Evolutionary conservation across 441 rosid species (phyloP).

Genomic region (Omphalea diandra): DNA sequence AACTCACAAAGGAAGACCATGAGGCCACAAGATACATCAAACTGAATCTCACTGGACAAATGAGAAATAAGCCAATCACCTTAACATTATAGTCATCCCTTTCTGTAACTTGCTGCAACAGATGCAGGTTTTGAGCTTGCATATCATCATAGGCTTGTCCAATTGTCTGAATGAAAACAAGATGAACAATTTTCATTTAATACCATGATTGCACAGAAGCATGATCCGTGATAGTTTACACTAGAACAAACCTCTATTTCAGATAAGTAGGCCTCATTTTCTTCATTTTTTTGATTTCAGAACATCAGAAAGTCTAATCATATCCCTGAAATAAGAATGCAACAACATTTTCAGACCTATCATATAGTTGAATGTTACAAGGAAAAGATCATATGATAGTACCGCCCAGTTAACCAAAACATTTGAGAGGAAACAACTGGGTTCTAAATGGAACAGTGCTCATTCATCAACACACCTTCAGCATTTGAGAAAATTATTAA

Average conservation of each 20-base stretch:
- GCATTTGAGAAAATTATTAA: constrained; percentile 1
- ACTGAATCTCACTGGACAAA: background rate
- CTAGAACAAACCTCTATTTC: constrained; percentile 85
- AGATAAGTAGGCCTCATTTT: constrained; percentile 84
- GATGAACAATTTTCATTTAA: constrained; percentile 25
- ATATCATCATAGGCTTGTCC: constrained; percentile 95
- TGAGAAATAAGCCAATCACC: constrained; percentile 39
- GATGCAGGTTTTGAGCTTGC: constrained; percentile 94
- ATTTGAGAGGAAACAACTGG: background rate
- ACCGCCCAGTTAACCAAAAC: background rate
- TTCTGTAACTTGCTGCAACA: constrained; percentile 92
- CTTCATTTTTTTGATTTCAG: constrained; percentile 87
- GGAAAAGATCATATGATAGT: background rate
- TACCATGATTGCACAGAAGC: constrained; percentile 23
- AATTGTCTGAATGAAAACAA: constrained; percentile 68
- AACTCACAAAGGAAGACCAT: no score
- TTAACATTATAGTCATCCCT: constrained; percentile 98
- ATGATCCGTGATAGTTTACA: constrained; percentile 9
- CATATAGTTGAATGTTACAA: background rate
- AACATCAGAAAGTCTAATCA: constrained; percentile 50
- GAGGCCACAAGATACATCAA: background rate
- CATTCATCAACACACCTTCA: background rate
- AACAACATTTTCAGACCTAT: constrained; percentile 19
- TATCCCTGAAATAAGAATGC: constrained; percentile 57
- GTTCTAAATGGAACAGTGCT: background rate